A percentile compares a stretch with the other conserved stretches of the same genome.
phyloP scores from a whole-genome alignment of 108 stramenopile genomes.

The Discostella pseudostelligera region DNA sequence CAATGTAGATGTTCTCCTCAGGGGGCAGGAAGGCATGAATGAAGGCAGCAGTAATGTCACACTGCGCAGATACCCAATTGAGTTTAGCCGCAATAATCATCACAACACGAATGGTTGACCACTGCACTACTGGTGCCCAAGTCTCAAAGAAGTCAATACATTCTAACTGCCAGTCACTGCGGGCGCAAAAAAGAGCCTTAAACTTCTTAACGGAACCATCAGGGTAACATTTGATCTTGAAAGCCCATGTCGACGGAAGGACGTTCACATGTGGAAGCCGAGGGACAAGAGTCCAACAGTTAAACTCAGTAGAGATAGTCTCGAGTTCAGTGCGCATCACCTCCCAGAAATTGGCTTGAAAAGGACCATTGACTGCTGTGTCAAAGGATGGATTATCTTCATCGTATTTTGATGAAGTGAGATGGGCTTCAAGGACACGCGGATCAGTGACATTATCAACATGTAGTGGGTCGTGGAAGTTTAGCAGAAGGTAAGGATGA shows the following conservation, averaged over 20 bases:
- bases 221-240: slow-evolving; percentile 49
- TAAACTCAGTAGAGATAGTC: slow-evolving; percentile 14
- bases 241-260: slow-evolving; percentile 50
- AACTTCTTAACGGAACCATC: slow-evolving; percentile 47
- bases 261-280: slow-evolving; percentile 14
- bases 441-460: slow-evolving; percentile 13
- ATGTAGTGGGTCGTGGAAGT: not conserved
- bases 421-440: slow-evolving; percentile 24
- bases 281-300: slow-evolving; percentile 31
- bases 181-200: slow-evolving; percentile 51
- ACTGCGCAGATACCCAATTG: not conserved
- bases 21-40: slow-evolving; percentile 39
- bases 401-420: slow-evolving; percentile 18
- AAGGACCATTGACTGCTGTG: slow-evolving; percentile 34
- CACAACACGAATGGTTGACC: slow-evolving; percentile 38
- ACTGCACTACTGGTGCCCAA: slow-evolving; percentile 55
- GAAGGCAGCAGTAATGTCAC: slow-evolving; percentile 52
- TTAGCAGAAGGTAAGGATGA: not conserved
- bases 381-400: slow-evolving; percentile 39
- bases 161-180: slow-evolving; percentile 38
- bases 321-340: slow-evolving; percentile 33
- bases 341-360: slow-evolving; percentile 30
- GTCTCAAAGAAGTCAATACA: slow-evolving; percentile 37
- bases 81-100: slow-evolving; percentile 18
- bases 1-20: slow-evolving; percentile 38